These are phyloP conservation scores for Debaryomyces sp. DNA, from an alignment of 1,139 yeast genomes.

Conservation along the genomic window DNA sequence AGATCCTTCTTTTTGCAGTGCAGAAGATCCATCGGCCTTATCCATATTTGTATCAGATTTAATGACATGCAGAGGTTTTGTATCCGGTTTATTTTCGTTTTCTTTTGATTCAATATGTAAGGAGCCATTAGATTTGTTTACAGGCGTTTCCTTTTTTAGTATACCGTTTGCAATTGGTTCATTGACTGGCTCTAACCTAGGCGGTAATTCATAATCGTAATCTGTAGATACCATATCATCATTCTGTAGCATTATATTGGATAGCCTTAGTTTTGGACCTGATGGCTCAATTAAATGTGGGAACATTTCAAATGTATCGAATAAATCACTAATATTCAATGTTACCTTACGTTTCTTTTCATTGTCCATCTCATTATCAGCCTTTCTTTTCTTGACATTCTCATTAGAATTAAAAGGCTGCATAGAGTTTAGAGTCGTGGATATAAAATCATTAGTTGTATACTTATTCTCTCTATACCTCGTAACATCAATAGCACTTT, in stretches of 20 bases:
- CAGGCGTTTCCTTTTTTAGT: conserved; percentile 12
- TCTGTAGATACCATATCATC: conserved; percentile 48
- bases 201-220: conserved; percentile 48
- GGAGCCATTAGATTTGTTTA: conserved; percentile 1
- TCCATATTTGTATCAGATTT: conserved; percentile 7
- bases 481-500: conserved; percentile 73
- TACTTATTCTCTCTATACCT: conserved; percentile 60
- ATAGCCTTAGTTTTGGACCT: conserved; percentile 58
- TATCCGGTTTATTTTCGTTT: neutral
- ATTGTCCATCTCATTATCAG: conserved; percentile 23
- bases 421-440: conserved; percentile 20
- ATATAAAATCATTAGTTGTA: conserved; percentile 41
- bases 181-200: conserved; percentile 24
- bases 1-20: neutral
- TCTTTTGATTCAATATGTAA: conserved; percentile 4
- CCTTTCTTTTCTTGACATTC: conserved; percentile 19
- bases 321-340: conserved; percentile 65
- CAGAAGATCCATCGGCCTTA: conserved; percentile 3
- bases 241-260: conserved; percentile 57
- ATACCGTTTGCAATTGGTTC: conserved; percentile 13
- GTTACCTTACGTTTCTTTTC: conserved; percentile 36
- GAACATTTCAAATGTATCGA: conserved; percentile 60
- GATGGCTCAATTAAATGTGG: conserved; percentile 72
- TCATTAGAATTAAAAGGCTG: conserved; percentile 8
- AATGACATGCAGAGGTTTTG: neutral